Percentiles rank a stretch among this genome's conserved stretches.
Conservation (phyloP, 306 rosid species). For the Castanea sativa region DNA sequence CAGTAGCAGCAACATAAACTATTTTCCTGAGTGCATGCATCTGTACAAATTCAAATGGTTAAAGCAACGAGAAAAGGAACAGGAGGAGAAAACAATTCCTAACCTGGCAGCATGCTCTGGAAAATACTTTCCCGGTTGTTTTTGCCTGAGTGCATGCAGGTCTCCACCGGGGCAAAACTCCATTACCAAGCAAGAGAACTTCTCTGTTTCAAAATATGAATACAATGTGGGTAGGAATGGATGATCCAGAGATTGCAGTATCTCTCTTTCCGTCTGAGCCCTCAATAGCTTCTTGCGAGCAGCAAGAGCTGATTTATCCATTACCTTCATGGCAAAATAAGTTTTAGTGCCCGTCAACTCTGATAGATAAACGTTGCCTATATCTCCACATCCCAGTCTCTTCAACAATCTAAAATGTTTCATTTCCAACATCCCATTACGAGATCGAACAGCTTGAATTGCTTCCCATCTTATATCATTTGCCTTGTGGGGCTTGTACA, state of each 20-base stretch:
- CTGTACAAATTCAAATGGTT: background rate
- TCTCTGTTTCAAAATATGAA: slow-evolving; percentile 78
- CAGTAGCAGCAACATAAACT: background rate
- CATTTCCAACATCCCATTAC: slow-evolving; percentile 66
- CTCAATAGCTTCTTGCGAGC: slow-evolving; percentile 84
- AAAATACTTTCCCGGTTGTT: slow-evolving; percentile 81
- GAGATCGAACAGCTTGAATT: slow-evolving; percentile 68
- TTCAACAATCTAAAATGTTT: slow-evolving; percentile 73
- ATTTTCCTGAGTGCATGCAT: background rate
- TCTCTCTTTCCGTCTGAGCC: slow-evolving; percentile 91
- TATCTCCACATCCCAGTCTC: slow-evolving; percentile 91
- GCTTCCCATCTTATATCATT: slow-evolving; percentile 96
- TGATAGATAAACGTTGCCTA: slow-evolving; percentile 80
- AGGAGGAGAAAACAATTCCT: slow-evolving; percentile 26
- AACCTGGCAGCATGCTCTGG: slow-evolving; percentile 96
- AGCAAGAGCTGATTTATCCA: slow-evolving; percentile 77
- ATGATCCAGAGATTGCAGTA: slow-evolving; percentile 92
- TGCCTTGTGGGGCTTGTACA: slow-evolving; percentile 83
- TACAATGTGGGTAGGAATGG: slow-evolving; percentile 94
- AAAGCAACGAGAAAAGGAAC: background rate
- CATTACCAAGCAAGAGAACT: slow-evolving; percentile 86
- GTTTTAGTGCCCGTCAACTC: slow-evolving; percentile 79
- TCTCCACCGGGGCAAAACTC: slow-evolving; percentile 98
- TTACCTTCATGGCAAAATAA: slow-evolving; percentile 93
- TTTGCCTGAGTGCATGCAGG: slow-evolving; percentile 83